These are phyloP conservation scores for Trichoderma lentiforme DNA, from an alignment of 2,329 filamentous ascomycete species.

Conservation along the genomic window DNA sequence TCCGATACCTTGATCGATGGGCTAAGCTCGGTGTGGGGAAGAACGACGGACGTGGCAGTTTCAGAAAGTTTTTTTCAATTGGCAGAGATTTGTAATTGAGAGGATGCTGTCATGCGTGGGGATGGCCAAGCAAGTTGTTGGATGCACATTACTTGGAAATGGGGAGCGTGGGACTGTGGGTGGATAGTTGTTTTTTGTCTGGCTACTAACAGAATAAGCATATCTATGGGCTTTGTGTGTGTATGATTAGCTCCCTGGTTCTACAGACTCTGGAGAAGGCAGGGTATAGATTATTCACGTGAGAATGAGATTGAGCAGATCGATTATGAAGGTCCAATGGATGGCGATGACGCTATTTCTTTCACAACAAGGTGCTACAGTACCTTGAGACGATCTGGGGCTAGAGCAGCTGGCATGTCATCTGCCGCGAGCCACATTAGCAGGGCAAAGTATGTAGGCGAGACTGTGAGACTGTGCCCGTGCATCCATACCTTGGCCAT, in stretches of 20 bases:
- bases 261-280: neutral
- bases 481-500: neutral
- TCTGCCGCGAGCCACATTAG: neutral
- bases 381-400: neutral
- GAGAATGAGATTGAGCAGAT: neutral
- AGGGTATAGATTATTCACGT: neutral
- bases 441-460: neutral
- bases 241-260: neutral
- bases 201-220: neutral
- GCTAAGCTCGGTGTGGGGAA: neutral
- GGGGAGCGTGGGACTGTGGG: neutral
- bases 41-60: neutral
- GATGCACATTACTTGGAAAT: constrained; percentile 1
- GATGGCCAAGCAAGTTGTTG: neutral
- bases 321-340: neutral
- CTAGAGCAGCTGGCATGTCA: neutral
- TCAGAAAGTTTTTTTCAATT: constrained; percentile 16
- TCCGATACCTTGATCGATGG: neutral
- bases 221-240: neutral
- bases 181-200: neutral
- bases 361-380: neutral
- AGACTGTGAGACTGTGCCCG: neutral
- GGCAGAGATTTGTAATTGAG: neutral
- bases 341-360: neutral
- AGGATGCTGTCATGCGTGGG: neutral